Percentiles rank a stretch among this genome's conserved stretches.
phyloP scores from a whole-genome alignment of 495 filamentous ascomycete genomes.

The Penicillium mononematosum region DNA sequence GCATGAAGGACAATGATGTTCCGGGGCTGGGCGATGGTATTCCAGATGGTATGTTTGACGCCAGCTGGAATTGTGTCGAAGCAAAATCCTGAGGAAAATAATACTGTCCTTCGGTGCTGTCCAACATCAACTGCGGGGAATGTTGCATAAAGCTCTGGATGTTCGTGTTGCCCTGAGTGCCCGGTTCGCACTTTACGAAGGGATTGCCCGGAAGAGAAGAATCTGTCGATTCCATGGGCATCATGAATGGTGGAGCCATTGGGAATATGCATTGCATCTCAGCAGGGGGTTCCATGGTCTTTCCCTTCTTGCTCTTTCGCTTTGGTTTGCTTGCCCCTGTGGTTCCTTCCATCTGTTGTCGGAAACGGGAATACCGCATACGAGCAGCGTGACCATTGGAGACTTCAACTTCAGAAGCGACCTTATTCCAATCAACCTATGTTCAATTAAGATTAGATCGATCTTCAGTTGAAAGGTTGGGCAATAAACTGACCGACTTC shows the following conservation, averaged over 20 bases:
- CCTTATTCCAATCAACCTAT: constrained; percentile 74
- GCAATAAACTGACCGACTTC: constrained; percentile 48
- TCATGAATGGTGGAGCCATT: neutral
- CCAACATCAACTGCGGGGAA: neutral
- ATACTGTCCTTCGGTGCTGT: neutral
- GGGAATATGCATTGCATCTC: constrained; percentile 1
- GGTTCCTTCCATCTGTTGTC: constrained; percentile 56
- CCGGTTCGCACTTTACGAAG: constrained; percentile 17
- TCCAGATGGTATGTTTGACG: neutral
- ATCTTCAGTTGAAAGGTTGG: neutral
- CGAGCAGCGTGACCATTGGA: constrained; percentile 79
- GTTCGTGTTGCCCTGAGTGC: neutral
- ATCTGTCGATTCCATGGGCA: constrained; percentile 1
- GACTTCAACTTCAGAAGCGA: constrained; percentile 61
- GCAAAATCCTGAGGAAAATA: constrained; percentile 8
- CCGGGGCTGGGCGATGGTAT: neutral
- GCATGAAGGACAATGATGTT: neutral
- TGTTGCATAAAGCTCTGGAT: neutral
- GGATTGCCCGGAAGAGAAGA: constrained; percentile 4
- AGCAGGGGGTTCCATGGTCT: constrained; percentile 8
- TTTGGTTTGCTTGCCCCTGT: constrained; percentile 21
- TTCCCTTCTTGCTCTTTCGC: constrained; percentile 19
- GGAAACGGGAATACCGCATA: constrained; percentile 76
- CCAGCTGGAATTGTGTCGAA: constrained; percentile 1
- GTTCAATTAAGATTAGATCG: neutral